Evolutionary conservation across 2,329 filamentous ascomycete species (phyloP).

Genomic region (Fusarium devonianum): DNA sequence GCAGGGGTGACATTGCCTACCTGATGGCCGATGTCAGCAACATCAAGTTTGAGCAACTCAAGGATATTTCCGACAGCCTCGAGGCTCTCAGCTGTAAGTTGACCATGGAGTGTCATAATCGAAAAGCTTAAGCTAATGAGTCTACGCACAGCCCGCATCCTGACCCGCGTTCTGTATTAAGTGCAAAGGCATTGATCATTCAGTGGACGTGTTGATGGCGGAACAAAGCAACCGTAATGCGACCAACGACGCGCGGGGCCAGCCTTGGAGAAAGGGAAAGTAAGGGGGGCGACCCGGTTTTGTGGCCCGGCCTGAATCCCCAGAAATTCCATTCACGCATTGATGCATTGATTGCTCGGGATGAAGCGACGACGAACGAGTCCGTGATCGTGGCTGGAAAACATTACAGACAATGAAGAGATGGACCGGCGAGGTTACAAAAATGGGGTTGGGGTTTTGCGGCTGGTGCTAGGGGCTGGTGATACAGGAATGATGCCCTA

Average conservation of each 20-base stretch:
- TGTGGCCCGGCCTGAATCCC: constrained; percentile 26
- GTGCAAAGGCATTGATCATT: constrained; percentile 13
- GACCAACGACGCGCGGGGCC: constrained; percentile 22
- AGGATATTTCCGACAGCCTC: constrained; percentile 82
- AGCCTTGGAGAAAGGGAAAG: constrained; percentile 19
- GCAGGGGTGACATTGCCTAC: constrained; percentile 92
- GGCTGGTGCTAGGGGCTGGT: constrained; percentile 27
- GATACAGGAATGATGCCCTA: constrained; percentile 6
- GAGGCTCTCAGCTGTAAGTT: constrained; percentile 80
- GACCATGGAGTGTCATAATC: not conserved
- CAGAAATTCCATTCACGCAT: constrained; percentile 25
- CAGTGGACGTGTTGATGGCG: constrained; percentile 15
- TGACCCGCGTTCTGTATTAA: constrained; percentile 58
- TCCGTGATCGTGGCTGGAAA: constrained; percentile 19
- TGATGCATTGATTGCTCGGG: constrained; percentile 30
- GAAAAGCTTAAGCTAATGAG: constrained; percentile 19
- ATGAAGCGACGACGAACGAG: constrained; percentile 12
- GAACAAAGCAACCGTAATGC: constrained; percentile 26
- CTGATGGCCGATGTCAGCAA: constrained; percentile 97
- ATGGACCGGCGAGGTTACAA: constrained; percentile 18
- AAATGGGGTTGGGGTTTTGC: constrained; percentile 36
- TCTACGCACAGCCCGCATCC: constrained; percentile 50
- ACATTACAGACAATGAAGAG: constrained; percentile 12
- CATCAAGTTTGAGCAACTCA: constrained; percentile 81
- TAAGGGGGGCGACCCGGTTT: constrained; percentile 30